Conservation (phyloP, 768 basidiomycete species). For the Suillus cothurnatus region DNA sequence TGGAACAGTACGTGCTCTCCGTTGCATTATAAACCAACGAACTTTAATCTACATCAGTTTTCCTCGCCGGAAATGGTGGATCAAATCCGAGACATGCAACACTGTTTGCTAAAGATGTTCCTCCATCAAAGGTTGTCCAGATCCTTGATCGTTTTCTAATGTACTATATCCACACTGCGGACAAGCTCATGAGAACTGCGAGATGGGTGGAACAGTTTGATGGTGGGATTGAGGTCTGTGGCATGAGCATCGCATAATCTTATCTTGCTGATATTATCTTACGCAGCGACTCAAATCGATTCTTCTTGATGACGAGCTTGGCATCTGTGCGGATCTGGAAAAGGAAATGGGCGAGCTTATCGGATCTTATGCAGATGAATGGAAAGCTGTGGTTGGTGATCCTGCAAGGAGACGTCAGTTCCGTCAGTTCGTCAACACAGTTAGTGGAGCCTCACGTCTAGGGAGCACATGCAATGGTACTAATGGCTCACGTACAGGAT, state of each 20-base stretch:
- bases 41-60: conserved; percentile 40
- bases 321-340: conserved; percentile 71
- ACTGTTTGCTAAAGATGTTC: conserved; percentile 67
- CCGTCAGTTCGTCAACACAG: conserved; percentile 69
- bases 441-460: conserved; percentile 18
- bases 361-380: conserved; percentile 68
- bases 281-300: conserved; percentile 59
- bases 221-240: conserved; percentile 58
- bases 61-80: conserved; percentile 74
- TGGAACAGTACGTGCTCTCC: conserved; percentile 53
- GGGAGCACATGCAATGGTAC: background rate
- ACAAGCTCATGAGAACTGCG: conserved; percentile 70
- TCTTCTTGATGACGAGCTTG: conserved; percentile 68
- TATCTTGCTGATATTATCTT: background rate
- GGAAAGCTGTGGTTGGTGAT: conserved; percentile 63
- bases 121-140: conserved; percentile 59
- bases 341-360: conserved; percentile 66
- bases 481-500: conserved; percentile 19
- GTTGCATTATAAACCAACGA: conserved; percentile 2
- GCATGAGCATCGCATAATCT: background rate
- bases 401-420: conserved; percentile 51
- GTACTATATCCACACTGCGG: conserved; percentile 74
- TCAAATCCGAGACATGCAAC: conserved; percentile 61
- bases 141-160: conserved; percentile 68
- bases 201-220: conserved; percentile 74